Conservation (phyloP, 192 early-diverging fungal species). For the Mycoemilia scoparia region DNA sequence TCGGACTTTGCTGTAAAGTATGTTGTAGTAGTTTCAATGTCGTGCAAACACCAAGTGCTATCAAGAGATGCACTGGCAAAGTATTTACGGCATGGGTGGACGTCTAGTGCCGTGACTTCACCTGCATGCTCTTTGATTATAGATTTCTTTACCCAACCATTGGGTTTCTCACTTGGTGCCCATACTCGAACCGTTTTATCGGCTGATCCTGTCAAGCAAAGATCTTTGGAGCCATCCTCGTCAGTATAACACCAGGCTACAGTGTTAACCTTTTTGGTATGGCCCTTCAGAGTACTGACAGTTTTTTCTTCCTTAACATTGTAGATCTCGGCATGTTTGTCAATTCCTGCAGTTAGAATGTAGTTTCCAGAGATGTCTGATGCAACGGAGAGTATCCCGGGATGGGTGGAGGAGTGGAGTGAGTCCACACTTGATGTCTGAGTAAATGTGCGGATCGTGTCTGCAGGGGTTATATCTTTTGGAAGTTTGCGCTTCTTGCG, state of each 20-base stretch:
- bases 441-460: constrained; percentile 42
- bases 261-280: constrained; percentile 58
- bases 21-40: constrained; percentile 40
- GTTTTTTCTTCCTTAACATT: constrained; percentile 43
- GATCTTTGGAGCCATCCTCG: constrained; percentile 25
- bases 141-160: constrained; percentile 18
- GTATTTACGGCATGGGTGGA: constrained; percentile 70
- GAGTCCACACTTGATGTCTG: constrained; percentile 33
- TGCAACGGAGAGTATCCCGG: constrained; percentile 44
- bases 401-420: constrained; percentile 51
- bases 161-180: constrained; percentile 25
- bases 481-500: constrained; percentile 78
- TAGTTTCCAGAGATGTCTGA: constrained; percentile 35
- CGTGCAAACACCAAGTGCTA: constrained; percentile 64
- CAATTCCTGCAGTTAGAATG: constrained; percentile 60
- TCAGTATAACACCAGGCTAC: constrained; percentile 44
- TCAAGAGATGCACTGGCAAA: constrained; percentile 57
- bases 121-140: constrained; percentile 47
- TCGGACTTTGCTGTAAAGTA: constrained; percentile 24
- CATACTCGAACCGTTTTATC: constrained; percentile 74
- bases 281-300: constrained; percentile 55
- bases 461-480: constrained; percentile 41
- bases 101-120: constrained; percentile 50
- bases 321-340: constrained; percentile 60
- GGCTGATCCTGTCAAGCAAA: constrained; percentile 49